These are phyloP conservation scores for Phialophora verrucosa DNA, from an alignment of 2,329 filamentous ascomycete species.

Conservation along the genomic window DNA sequence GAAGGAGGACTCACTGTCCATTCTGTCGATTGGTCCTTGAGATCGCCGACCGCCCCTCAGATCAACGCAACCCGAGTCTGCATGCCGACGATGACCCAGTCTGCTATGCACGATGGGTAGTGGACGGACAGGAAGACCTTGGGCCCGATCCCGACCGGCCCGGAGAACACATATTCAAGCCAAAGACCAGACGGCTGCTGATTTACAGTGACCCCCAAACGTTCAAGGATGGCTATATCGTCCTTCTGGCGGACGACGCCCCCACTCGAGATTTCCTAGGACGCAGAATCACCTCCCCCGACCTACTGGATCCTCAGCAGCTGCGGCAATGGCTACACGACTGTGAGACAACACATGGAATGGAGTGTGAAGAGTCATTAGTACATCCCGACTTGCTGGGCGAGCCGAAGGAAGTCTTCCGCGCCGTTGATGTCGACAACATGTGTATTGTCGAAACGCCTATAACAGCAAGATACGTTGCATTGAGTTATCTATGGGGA, in stretches of 20 bases:
- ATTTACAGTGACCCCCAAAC: constrained; percentile 40
- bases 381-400: constrained; percentile 37
- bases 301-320: constrained; percentile 36
- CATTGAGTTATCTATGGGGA: constrained; percentile 41
- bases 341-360: constrained; percentile 37
- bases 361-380: constrained; percentile 39
- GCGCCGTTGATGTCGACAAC: constrained; percentile 38
- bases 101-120: constrained; percentile 39
- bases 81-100: constrained; percentile 36
- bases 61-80: constrained; percentile 37
- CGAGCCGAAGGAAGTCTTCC: constrained; percentile 34
- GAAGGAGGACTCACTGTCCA: constrained; percentile 35
- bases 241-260: constrained; percentile 39
- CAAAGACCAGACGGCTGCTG: constrained; percentile 35
- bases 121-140: constrained; percentile 38
- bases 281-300: constrained; percentile 34
- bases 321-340: constrained; percentile 36
- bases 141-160: constrained; percentile 29
- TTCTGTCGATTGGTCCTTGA: constrained; percentile 39
- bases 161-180: constrained; percentile 32
- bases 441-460: constrained; percentile 38
- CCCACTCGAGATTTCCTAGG: constrained; percentile 38
- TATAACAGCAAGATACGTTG: constrained; percentile 37
- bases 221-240: constrained; percentile 41
- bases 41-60: constrained; percentile 38